Evolutionary conservation across 129 eudicot species (phyloP).

Genomic region (Centrapalus pauciflorus): DNA sequence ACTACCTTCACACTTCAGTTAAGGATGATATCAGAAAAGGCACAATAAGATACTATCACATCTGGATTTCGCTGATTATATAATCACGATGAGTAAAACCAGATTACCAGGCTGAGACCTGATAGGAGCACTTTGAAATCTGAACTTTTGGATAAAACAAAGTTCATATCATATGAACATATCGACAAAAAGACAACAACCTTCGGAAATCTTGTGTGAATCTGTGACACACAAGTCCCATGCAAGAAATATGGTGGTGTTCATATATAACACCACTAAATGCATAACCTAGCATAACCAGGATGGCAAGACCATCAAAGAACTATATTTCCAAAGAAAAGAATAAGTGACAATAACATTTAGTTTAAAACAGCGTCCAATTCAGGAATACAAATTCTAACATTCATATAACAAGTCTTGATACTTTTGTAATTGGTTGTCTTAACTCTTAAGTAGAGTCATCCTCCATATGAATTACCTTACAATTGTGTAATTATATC

Average conservation of each 20-base stretch:
- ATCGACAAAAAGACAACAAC: background rate
- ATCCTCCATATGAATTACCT: background rate
- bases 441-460: background rate
- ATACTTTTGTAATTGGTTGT: background rate
- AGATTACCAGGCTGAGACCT: too few species aligned
- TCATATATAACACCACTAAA: background rate
- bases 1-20: too few species aligned
- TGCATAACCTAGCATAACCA: background rate
- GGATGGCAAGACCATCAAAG: background rate
- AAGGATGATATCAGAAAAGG: too few species aligned
- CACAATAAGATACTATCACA: too few species aligned
- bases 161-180: background rate
- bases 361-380: background rate
- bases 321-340: background rate
- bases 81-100: too few species aligned
- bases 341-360: background rate
- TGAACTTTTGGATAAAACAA: background rate
- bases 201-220: background rate
- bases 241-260: background rate
- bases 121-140: too few species aligned
- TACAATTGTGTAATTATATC: background rate
- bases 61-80: background rate
- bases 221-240: too few species aligned
- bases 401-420: background rate
- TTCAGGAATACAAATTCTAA: background rate